Conservation (phyloP, 140 eudicot genomes). For the Artemisia princeps region DNA sequence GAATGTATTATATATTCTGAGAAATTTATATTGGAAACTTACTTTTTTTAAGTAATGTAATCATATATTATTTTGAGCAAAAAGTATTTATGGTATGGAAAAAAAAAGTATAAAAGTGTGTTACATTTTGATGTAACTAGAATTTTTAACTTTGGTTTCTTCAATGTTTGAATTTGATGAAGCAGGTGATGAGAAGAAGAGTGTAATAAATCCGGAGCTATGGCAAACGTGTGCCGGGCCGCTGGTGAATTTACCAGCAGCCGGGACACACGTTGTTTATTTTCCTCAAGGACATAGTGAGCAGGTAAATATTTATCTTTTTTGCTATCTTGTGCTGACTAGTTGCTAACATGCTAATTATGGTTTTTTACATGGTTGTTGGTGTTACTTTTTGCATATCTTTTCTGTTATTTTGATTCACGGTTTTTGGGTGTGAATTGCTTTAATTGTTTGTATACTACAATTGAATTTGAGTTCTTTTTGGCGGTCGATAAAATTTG, state of each 20-base stretch:
- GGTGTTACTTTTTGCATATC: background rate
- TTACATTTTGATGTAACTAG: no score
- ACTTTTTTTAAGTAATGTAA: no score
- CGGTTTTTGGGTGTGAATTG: background rate
- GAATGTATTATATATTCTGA: no score
- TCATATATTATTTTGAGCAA: no score
- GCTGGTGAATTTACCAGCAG: constrained; percentile 76
- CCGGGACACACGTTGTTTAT: constrained; percentile 90
- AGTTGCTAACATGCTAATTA: constrained; percentile 30
- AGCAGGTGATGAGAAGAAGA: constrained; percentile 59
- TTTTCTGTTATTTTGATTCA: background rate
- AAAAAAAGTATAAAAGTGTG: no score
- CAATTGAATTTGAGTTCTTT: background rate
- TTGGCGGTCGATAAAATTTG: constrained; percentile 23
- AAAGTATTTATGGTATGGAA: no score
- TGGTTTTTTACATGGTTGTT: constrained; percentile 3
- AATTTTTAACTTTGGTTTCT: no score
- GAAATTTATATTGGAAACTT: no score
- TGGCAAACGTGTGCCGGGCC: constrained; percentile 99
- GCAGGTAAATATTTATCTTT: constrained; percentile 38
- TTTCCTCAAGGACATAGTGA: constrained; percentile 94
- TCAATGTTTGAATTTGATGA: background rate
- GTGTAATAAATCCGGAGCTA: constrained; percentile 54
- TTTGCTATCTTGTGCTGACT: constrained; percentile 21
- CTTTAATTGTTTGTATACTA: no score